Base-by-base conservation (phyloP, 805 yeast genomes). In the Ogataea minuta region DNA sequence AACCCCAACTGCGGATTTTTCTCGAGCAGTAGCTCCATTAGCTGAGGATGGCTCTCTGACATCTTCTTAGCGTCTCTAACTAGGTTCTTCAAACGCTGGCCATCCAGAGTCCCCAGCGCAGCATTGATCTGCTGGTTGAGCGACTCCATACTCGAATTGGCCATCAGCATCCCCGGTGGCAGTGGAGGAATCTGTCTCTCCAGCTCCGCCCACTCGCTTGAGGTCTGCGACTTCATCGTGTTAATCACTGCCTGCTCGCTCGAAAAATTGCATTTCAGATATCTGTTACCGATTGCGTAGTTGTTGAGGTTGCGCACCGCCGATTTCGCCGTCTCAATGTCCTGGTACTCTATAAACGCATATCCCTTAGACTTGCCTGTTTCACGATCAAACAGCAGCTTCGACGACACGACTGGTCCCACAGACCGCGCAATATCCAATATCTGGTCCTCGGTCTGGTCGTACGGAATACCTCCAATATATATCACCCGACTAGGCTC, bases 361-460 rank as follows among this genome's bases (percentile, higher is more conserved):
- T 80, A 86, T 2, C 97, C 97, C 60, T 84, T 88, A 7, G 96
- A 86, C 55, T 80, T 81, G 2, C 97, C 97, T 0, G 96, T 89
- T 39, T 80, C 81, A 30, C 85, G 81, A 59, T 91, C 97, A 58
- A 90, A 87, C 60, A 87, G 72, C 55, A 91, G 72, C 57, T 82
- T 81, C 43, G 87, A 67, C 39, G 76, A 77, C 17, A 76, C 73
- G 2, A 91, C 91, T 0, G 97, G 96, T 1, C 97, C 98, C 2
- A 87, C 93, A 2, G 95, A 80, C 41, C 73, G 70, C 45, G 95
- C 95, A 10, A 91, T 77, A 47, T 86, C 95, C 32, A 46, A 28
- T n/a, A 91, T 82, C 60, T 90, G 97, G 52, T 88, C 95, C 59
- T 91, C 98, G 0, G 96, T 85, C 56, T 85, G 88, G 54, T 91